Evolutionary conservation across 2,329 filamentous ascomycete genomes (phyloP), one percentile per base, ranked within the genome.

Genomic region (Neopestalotiopsis rosae): DNA sequence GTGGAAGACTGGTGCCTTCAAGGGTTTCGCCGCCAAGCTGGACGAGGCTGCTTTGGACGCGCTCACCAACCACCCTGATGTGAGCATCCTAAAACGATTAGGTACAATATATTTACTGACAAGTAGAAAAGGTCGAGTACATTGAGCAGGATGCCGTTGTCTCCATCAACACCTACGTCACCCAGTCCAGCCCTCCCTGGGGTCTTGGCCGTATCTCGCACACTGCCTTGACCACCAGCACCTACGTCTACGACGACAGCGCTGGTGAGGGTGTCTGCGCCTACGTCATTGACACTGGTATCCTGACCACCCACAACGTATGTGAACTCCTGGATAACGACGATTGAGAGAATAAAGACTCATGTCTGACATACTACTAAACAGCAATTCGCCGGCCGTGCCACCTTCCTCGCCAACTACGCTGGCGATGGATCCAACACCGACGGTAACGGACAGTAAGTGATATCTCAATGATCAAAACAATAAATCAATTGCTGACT

Each of bases 241-340:
- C 70, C 66, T 79, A 78, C 68, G 68, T 70, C 45, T 79, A 77
- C 69, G 74, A 76, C 65, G 57, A 65, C 42, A 71, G 66, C 24
- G 72, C 71, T 14, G 77, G 77, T 30, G 64, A 69, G 13, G 74
- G 72, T 14, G 74, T 71, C 9, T 83, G 78, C 69, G 74, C 79
- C 57, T 85, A 84, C 71, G 73, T 87, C 65, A 81, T 87, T 69
- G 85, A 87, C 76, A 86, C 84, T 2, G 85, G 85, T 70, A 83
- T 86, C 69, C 78, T 79, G 69, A 80, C 77, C 20, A 63, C 73
- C 45, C 85, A 87, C 75, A 66, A 71, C 9, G 74, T 77, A 68
- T 34, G 72, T 68, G n/a, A 9, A 56, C 2, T 7, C 13, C 28
- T 30, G 14, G 24, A 45, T 5, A 13, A 20, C 28, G 9, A n/a